A percentile compares a stretch with the other conserved stretches of the same genome.
phyloP scores from a whole-genome alignment of 768 basidiomycete genomes.

The Boletus edulis region DNA sequence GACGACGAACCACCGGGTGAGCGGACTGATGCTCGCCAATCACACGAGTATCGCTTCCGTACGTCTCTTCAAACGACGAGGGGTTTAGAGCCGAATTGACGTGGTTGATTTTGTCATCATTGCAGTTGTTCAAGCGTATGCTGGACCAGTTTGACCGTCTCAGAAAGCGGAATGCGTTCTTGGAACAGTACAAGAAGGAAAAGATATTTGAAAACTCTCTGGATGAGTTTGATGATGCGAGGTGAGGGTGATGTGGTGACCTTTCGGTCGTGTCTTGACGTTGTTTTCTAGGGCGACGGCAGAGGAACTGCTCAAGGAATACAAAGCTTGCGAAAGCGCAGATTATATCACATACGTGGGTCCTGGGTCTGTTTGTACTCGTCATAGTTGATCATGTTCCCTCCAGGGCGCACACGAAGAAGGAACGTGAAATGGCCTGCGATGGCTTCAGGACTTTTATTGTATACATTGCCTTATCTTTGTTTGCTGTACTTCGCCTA shows the following conservation, averaged over 20 bases:
- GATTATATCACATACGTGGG: slow-evolving; percentile 90
- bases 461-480: background rate
- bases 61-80: slow-evolving; percentile 27
- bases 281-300: slow-evolving; percentile 65
- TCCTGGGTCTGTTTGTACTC: slow-evolving; percentile 2
- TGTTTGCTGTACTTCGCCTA: slow-evolving; percentile 2
- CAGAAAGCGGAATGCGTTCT: slow-evolving; percentile 84
- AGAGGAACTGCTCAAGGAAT: slow-evolving; percentile 87
- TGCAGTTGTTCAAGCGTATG: slow-evolving; percentile 91
- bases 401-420: slow-evolving; percentile 36
- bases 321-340: slow-evolving; percentile 92
- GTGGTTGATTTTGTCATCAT: background rate
- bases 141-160: slow-evolving; percentile 92
- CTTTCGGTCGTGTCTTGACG: background rate
- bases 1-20: slow-evolving; percentile 87
- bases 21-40: slow-evolving; percentile 97
- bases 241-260: slow-evolving; percentile 45
- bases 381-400: background rate
- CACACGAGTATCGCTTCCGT: slow-evolving; percentile 98
- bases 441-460: background rate
- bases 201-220: slow-evolving; percentile 91
- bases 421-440: slow-evolving; percentile 15
- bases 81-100: background rate
- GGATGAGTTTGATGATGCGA: slow-evolving; percentile 97
- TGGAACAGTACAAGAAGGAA: slow-evolving; percentile 98